Base-by-base conservation (phyloP, 768 basidiomycete species). In the Strobilomyces confusus region DNA sequence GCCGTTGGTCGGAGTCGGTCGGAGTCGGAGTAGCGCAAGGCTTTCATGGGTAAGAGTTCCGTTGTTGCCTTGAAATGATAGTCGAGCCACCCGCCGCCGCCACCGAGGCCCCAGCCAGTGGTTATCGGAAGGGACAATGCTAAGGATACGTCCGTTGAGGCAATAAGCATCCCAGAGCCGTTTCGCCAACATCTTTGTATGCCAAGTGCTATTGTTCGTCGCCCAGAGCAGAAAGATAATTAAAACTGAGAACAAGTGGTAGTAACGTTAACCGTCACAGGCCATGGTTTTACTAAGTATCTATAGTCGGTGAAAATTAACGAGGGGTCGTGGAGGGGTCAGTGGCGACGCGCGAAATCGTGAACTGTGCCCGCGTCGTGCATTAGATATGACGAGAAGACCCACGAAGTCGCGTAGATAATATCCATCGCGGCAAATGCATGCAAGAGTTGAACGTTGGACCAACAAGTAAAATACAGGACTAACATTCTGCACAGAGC, bases 301-400 rank as follows among this genome's bases (percentile, higher is more conserved):
- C n/a, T n/a, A n/a, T n/a, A n/a, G n/a, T n/a, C n/a, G n/a, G n/a
- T n/a, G n/a, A n/a, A n/a, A n/a, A n/a, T n/a, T n/a, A n/a, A n/a
- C n/a, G n/a, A n/a, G n/a, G n/a, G n/a, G n/a, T n/a, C n/a, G n/a
- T n/a, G n/a, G n/a, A 30, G 32, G 32, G 32, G 32, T 12, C 32
- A 33, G 32, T 33, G 79, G 14, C 79, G 71, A 26, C 69, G 66
- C 3, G 77, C 78, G 23, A 81, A 81, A 23, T 80, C 77, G 49
- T 79, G 80, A 2, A 58, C 58, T 15, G 75, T 80, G 56, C 74
- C 78, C 79, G 42, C 8, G 45, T n/a, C 36, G n/a, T 4, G 20
- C 13, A 37, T 51, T 17, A 61, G 51, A 48, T 49, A 23, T 20
- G 48, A 52, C 38, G 14, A 42, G 30, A 30, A 29, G 22, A 37